Base-by-base conservation (phyloP, 2,329 filamentous ascomycete genomes). In the Lecanoromycetidae sp. region DNA sequence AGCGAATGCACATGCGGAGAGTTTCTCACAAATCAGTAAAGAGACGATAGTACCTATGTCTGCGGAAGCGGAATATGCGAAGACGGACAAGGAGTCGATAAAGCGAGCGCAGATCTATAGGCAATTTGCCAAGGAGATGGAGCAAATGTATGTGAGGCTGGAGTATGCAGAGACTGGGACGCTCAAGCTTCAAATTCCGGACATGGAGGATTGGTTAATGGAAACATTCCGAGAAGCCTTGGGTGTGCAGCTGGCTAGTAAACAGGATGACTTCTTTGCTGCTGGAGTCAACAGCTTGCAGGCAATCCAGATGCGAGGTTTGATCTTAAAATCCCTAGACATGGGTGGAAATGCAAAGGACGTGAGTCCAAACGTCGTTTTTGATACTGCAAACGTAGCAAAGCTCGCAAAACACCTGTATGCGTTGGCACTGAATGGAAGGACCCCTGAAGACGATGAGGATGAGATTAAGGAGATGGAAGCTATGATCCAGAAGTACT, bases 271-370 rank as follows among this genome's bases (percentile, higher is more conserved):
- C 54, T 60, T 82, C 2, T 81, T 76, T 52, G 66, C 67, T 0
- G 72, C 72, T 52, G 77, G 77, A 0, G 68, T 82, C 0, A 77
- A 81, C 56, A 82, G 78, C 0, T 70, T 77, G 2, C 68, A 71
- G 1, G 74, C 71, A 44, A 72, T 76, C 46, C 72, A 73, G 47
- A 68, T 80, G 26, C 61, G 72, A 25, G 46, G 46, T 13, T 26
- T 45, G 15, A 45, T 54, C 9, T 36, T 50, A 23, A 48, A 46
- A 30, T 15, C 44, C n/a, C 33, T 53, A 3, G 37, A 53, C 27
- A 27, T 53, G 4, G 48, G 48, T 8, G 39, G 35, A 3, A 50
- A 50, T 22, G 23, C 37, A 26, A 44, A 26, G 15, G 39, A 44
- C 43, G 56, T 80, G 2, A 74, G 77, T 1, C 63, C 72, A 50